Base-by-base conservation (phyloP, 495 filamentous ascomycete genomes). In the Penicillium longicatenatum region DNA sequence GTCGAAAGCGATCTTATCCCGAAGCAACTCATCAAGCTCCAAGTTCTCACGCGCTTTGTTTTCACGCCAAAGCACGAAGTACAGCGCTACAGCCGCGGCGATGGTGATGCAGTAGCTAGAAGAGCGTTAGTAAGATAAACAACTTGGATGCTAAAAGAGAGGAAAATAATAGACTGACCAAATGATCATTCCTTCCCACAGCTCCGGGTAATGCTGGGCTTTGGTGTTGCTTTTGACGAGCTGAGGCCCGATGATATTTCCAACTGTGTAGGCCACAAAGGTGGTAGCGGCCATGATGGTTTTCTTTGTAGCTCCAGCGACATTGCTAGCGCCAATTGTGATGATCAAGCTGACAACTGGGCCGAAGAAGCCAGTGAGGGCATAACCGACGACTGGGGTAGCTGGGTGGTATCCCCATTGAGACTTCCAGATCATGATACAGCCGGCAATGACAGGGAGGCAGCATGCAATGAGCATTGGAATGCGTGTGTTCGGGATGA, bases 301-400 rank as follows among this genome's bases (percentile, higher is more conserved):
- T 75, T 91, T 91, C 70, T 93, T 93, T 7, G 88, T 92, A 17
- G 86, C 83, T 0, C 89, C 89, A 1, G 89, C 89, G 1, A 92
- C 83, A 60, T 92, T 91, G 17, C 82, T 81, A 67, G 88, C 89
- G 0, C 86, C 87, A 1, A 89, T 61, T 0, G 81, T 84, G 53
- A 91, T 87, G 44, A 84, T 84, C 29, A 90, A 70, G 26, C 79
- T 84, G 0, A 87, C 85, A 0, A 86, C 84, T 1, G 80, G 84
- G 0, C 86, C 89, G 48, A 89, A 89, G 64, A 87, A 87, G 0
- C 89, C 87, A 30, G 86, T 86, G 19, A 91, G 73, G 1, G 86
- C 81, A 68, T 90, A 90, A 4, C 87, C 89, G 1, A 79, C 82
- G 0, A 92, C 82, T 0, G 87, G 88, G 0, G 83, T 78, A 0